Evolutionary conservation across 2,329 filamentous ascomycete species (phyloP).

Genomic region (Sporothrix phasma): DNA sequence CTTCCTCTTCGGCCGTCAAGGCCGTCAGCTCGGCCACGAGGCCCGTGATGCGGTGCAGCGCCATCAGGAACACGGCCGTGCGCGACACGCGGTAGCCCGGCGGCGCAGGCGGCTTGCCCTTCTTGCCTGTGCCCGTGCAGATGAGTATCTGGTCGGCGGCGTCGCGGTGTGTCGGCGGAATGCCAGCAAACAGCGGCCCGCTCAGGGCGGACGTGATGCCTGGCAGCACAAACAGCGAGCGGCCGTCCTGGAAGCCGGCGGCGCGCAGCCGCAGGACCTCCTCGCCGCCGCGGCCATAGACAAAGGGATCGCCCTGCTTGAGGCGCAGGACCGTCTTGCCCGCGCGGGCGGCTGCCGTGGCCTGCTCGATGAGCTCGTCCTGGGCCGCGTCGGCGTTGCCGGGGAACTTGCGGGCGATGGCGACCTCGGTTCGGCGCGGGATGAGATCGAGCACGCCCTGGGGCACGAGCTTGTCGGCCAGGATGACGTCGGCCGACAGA

Average conservation of each 20-base stretch:
- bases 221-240: conserved; percentile 54
- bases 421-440: conserved; percentile 76
- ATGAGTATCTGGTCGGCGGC: conserved; percentile 88
- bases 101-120: conserved; percentile 71
- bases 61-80: conserved; percentile 93
- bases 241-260: conserved; percentile 53
- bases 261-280: conserved; percentile 76
- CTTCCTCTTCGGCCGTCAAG: conserved; percentile 27
- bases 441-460: conserved; percentile 79
- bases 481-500: conserved; percentile 62
- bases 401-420: conserved; percentile 94
- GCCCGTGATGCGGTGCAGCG: conserved; percentile 69
- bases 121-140: conserved; percentile 92
- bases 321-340: conserved; percentile 78
- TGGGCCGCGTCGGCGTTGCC: conserved; percentile 93
- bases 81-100: conserved; percentile 66
- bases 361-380: conserved; percentile 73
- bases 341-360: conserved; percentile 51
- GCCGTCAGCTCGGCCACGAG: conserved; percentile 62
- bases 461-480: conserved; percentile 80
- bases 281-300: conserved; percentile 91
- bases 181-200: conserved; percentile 77
- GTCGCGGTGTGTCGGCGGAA: conserved; percentile 80
- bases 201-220: conserved; percentile 83
- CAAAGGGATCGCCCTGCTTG: conserved; percentile 94